These are phyloP conservation scores for Gossypium lobatum DNA, from an alignment of 441 rosid species.

Conservation along the genomic window DNA sequence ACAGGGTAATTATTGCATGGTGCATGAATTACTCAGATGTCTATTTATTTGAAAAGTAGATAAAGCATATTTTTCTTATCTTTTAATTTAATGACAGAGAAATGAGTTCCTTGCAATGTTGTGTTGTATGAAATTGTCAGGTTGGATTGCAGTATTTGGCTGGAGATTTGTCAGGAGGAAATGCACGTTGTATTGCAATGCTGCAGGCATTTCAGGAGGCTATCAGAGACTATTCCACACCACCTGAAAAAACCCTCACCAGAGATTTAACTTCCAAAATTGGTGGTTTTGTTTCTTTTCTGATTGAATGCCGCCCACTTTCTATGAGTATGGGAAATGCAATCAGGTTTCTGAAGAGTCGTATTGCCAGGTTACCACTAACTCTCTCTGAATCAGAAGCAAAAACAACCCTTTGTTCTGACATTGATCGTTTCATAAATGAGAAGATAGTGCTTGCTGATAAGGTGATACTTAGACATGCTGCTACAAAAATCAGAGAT, in stretches of 20 bases:
- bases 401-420: constrained; percentile 42
- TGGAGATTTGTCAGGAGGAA: constrained; percentile 52
- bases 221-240: constrained; percentile 48
- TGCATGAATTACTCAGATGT: neutral
- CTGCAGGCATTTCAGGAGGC: constrained; percentile 59
- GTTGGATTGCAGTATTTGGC: constrained; percentile 58
- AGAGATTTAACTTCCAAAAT: constrained; percentile 56
- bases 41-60: neutral
- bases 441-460: constrained; percentile 61
- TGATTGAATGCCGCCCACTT: constrained; percentile 59
- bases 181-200: constrained; percentile 66
- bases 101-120: constrained; percentile 5
- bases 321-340: constrained; percentile 82
- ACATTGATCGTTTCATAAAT: constrained; percentile 53
- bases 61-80: neutral
- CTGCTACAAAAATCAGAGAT: constrained; percentile 55
- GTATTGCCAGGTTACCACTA: constrained; percentile 43
- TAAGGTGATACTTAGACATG: constrained; percentile 60
- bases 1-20: neutral
- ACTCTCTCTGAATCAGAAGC: constrained; percentile 53
- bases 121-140: constrained; percentile 26
- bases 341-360: constrained; percentile 58
- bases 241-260: constrained; percentile 40
- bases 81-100: neutral
- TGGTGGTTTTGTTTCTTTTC: constrained; percentile 49